Evolutionary conservation across 2,329 filamentous ascomycete genomes (phyloP).

Genomic region (Magnaporthales sp.): DNA sequence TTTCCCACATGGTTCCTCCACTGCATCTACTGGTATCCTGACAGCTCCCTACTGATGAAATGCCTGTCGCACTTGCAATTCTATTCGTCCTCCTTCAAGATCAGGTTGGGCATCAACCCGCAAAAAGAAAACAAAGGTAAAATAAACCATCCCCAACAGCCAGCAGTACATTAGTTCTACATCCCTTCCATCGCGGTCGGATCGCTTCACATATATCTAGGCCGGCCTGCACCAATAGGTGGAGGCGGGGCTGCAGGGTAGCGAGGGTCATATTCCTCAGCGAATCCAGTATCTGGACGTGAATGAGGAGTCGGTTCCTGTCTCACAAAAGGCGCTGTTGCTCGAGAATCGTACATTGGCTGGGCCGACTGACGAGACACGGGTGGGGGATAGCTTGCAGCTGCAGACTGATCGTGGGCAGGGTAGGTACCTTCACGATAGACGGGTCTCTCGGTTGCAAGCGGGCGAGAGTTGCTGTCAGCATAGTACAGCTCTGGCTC

Average conservation of each 20-base stretch:
- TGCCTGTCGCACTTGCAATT: neutral
- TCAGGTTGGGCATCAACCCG: neutral
- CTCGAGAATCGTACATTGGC: constrained; percentile 10
- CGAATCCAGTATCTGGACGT: constrained; percentile 14
- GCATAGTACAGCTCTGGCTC: constrained; percentile 6
- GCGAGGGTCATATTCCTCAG: constrained; percentile 36
- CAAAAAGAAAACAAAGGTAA: neutral
- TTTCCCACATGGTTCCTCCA: neutral
- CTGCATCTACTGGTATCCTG: neutral
- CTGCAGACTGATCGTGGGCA: neutral
- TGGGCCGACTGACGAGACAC: constrained; percentile 1
- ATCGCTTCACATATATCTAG: neutral
- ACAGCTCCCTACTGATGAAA: neutral
- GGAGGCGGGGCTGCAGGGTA: constrained; percentile 22
- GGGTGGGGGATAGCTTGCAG: neutral
- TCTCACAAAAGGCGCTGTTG: constrained; percentile 7
- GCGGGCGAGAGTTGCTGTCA: neutral
- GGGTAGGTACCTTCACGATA: constrained; percentile 1
- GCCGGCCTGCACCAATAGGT: neutral
- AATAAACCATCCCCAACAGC: neutral
- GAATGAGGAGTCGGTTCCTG: constrained; percentile 8
- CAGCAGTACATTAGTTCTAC: no score
- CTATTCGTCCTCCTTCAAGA: neutral
- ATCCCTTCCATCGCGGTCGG: neutral
- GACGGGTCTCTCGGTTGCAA: neutral